Evolutionary conservation across 331 rosid genomes (phyloP), one percentile per base, ranked within the genome.

Genomic region (Acacia concinna): DNA sequence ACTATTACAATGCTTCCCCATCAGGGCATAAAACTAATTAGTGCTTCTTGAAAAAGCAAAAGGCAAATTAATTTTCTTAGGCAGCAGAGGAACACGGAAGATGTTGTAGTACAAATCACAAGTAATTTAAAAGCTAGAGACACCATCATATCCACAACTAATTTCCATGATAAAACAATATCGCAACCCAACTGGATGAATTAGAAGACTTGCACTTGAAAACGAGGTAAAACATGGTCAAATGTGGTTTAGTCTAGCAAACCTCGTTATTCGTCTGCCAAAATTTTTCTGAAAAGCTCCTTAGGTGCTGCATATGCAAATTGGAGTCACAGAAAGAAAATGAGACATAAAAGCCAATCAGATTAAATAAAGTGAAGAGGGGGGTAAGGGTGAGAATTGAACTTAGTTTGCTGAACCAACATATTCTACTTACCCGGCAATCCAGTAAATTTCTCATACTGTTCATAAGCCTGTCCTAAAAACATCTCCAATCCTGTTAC

Each of bases 401-500:
- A 80, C 76, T 34, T 21, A 17, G 63, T 46, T 63, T 17, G 38
- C 57, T 43, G 57, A 73, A 43, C 10, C 57, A 40, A 62, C 4
- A 62, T 30, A 38, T 38, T 41, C 72, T 73, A 73, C 79, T 80
- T 89, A 95, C 99, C 98, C 18, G 98, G 97, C 85, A 85, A 86
- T 37, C 97, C 98, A 40, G 97, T 91, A 84, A 83, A 95, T 64
- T 81, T 90, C 82, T 95, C 99, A 51, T 71, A 93, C 77, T 93
- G 98, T 77, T 76, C 93, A 83, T 85, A 91, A 34, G 98, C 97
- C 85, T 95, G 99, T 77, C 97, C 96, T 66, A 90, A 63, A 78
- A 95, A 91, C 99, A 95, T 95, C 83, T 95, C 97, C 69, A 84
- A 43, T 73, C 99, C 98, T 28, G 90, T 78, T 70, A 95, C 97